Percentiles rank a stretch among this genome's conserved stretches.
Evolutionary conservation across 208 protist species (phyloP).

Genomic region (Zelonia costaricensis): DNA sequence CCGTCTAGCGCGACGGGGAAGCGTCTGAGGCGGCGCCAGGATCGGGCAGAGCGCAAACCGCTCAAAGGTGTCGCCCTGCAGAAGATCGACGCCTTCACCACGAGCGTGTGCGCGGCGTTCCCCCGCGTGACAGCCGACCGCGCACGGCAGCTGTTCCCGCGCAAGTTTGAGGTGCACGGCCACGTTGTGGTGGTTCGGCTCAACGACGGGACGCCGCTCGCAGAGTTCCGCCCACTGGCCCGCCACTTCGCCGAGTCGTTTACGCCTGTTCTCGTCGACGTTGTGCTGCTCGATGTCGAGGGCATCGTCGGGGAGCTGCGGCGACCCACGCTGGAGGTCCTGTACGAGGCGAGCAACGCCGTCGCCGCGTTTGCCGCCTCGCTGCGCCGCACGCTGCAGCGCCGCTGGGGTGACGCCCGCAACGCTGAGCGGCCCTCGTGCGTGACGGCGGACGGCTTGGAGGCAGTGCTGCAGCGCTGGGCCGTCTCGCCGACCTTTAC

Average conservation of each 20-base stretch:
- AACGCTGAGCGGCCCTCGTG: neutral
- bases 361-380: constrained; percentile 8
- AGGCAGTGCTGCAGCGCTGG: constrained; percentile 22
- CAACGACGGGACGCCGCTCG: constrained; percentile 43
- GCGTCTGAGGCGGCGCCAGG: neutral
- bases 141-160: constrained; percentile 51
- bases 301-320: constrained; percentile 85
- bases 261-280: constrained; percentile 56
- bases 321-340: constrained; percentile 44
- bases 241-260: constrained; percentile 65
- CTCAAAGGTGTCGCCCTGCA: constrained; percentile 27
- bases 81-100: constrained; percentile 62
- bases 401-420: constrained; percentile 10
- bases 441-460: constrained; percentile 21
- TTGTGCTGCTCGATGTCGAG: constrained; percentile 68
- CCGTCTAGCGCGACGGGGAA: neutral
- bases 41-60: neutral
- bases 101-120: constrained; percentile 18
- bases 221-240: constrained; percentile 44
- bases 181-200: constrained; percentile 85
- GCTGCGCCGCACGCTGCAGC: constrained; percentile 12
- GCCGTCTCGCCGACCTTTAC: constrained; percentile 66
- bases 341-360: constrained; percentile 25
- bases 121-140: constrained; percentile 20
- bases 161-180: constrained; percentile 78